These are phyloP conservation scores for Ophiostoma populinum DNA, from an alignment of 2,329 filamentous ascomycete species.

Conservation along the genomic window DNA sequence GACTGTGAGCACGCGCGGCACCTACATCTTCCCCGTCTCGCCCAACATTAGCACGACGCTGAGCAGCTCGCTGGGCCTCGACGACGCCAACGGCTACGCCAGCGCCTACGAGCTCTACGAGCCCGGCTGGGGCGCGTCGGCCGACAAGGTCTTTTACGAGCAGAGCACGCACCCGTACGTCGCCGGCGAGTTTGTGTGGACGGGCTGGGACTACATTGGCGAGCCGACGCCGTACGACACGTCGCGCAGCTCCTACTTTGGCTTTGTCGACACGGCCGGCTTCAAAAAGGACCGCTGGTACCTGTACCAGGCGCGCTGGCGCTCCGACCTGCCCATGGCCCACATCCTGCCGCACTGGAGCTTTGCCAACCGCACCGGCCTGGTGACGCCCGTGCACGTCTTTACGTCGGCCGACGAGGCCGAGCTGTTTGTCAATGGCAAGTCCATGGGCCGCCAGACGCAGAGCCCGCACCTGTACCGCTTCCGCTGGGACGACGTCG, in stretches of 20 bases:
- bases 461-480: slow-evolving; percentile 22
- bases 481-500: slow-evolving; percentile 34
- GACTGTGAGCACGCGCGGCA: slow-evolving; percentile 30
- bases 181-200: slow-evolving; percentile 26
- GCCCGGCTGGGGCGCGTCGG: slow-evolving; percentile 26
- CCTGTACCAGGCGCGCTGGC: slow-evolving; percentile 37
- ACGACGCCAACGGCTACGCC: slow-evolving; percentile 21
- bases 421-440: slow-evolving; percentile 35
- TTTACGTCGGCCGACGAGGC: slow-evolving; percentile 34
- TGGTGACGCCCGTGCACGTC: slow-evolving; percentile 35
- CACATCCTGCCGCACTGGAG: slow-evolving; percentile 40
- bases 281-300: slow-evolving; percentile 39
- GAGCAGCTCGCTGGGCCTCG: slow-evolving; percentile 21
- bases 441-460: slow-evolving; percentile 24
- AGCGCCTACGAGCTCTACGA: slow-evolving; percentile 35
- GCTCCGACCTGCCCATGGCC: slow-evolving; percentile 26
- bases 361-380: slow-evolving; percentile 27
- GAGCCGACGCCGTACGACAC: slow-evolving; percentile 22
- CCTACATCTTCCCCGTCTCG: slow-evolving; percentile 34
- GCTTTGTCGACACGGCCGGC: slow-evolving; percentile 38
- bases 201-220: slow-evolving; percentile 16
- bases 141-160: slow-evolving; percentile 33
- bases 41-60: slow-evolving; percentile 15
- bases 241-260: slow-evolving; percentile 34
- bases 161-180: slow-evolving; percentile 32